Evolutionary conservation across 2,329 filamentous ascomycete genomes (phyloP), one percentile per base, ranked within the genome.

Genomic region (Trichoderma sp.): DNA sequence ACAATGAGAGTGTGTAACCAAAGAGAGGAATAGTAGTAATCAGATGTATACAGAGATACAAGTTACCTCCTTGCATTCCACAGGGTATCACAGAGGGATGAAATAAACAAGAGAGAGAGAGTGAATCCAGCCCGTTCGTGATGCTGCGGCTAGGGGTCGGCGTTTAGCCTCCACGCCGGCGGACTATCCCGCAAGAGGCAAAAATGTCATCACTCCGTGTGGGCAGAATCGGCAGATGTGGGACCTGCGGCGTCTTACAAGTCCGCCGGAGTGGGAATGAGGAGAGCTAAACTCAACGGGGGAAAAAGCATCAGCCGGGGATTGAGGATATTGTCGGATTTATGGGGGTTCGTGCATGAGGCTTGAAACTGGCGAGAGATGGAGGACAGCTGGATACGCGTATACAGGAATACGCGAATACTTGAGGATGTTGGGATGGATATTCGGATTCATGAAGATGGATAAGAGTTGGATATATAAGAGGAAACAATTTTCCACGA

Each of bases 281-380:
- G 18, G 18, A n/a, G 27, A 29, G 21, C 63, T 74, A 74, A 53
- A n/a, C 71, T 60, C 50, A 27, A 35, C 8, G 6, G 4, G 50
- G 71, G 7, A 67, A 67, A 33, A 67, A 67, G 5, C 33, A 60
- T 74, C 71, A 74, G 71, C 71, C 14, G 71, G 63, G 33, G 24
- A 24, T 66, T 59, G 71, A 67, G 31, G 35, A 24, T 62, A 67
- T 74, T 35, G 45, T n/a, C 62, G 71, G 71, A 45, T 31, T 45
- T 18, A 64, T 56, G n/a, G 24, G 24, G 56, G 12, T 50, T 41
- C 18, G n/a, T 69, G 67, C 31, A 41, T 24, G 56, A 27, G 8
- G 50, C n/a, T 3, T 27, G 18, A 33, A 6, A 18, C 18, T 63
- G 60, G n/a, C 12, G 18, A 21, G 5, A 21, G 59, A 33, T 33